Conservation (phyloP, 805 yeast genomes). For the Monosporozyma aerobia region DNA sequence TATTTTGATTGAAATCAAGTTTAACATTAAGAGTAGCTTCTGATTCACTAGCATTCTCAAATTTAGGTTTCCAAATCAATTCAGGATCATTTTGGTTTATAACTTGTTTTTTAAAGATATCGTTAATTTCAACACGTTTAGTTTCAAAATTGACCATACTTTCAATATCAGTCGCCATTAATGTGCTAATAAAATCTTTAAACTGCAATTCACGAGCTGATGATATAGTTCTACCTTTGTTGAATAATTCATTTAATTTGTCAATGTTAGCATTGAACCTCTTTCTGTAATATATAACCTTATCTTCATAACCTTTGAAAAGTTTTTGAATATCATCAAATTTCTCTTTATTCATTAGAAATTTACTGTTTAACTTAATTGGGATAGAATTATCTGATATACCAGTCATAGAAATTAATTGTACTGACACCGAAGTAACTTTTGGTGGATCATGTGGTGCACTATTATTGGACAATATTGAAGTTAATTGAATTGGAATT, state of each 20-base stretch:
- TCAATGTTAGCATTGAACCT: constrained; percentile 17
- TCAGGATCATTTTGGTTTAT: constrained; percentile 1
- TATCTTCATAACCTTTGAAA: constrained; percentile 13
- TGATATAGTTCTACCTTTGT: constrained; percentile 11
- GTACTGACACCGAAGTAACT: constrained; percentile 23
- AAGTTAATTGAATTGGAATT: constrained; percentile 26
- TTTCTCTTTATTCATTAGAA: constrained; percentile 20
- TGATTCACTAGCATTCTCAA: constrained; percentile 9
- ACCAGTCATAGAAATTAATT: constrained; percentile 29
- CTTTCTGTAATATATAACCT: constrained; percentile 8
- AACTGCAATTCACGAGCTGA: constrained; percentile 21
- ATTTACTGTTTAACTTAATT: constrained; percentile 30
- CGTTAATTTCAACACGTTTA: constrained; percentile 13
- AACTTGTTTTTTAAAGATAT: constrained; percentile 25
- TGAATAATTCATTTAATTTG: constrained; percentile 22
- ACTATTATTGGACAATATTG: constrained; percentile 28
- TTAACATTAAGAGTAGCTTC: constrained; percentile 32
- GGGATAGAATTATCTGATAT: constrained; percentile 34
- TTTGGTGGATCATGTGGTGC: constrained; percentile 25
- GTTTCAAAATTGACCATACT: constrained; percentile 23
- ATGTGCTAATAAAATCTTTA: constrained; percentile 22
- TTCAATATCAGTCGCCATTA: constrained; percentile 25
- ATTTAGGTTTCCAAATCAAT: background rate
- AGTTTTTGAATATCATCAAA: constrained; percentile 16
- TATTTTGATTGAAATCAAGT: constrained; percentile 34